Conservation (phyloP, 768 basidiomycete genomes). For the Boletus reticulatus region DNA sequence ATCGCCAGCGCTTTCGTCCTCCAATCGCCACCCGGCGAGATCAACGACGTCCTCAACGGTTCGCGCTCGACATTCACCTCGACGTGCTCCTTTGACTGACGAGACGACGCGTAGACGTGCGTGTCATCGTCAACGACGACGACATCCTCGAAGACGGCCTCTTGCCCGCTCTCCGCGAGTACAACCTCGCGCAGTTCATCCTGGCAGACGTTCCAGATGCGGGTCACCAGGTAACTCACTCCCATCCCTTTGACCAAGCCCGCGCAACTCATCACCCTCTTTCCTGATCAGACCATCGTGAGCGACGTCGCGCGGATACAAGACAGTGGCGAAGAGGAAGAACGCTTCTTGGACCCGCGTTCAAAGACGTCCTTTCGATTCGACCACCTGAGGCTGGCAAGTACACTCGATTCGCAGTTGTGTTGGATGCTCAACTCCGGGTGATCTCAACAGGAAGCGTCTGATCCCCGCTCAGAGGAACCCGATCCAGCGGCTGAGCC, state of each 20-base stretch:
- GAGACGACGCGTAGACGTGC: slow-evolving; percentile 61
- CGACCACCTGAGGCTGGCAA: slow-evolving; percentile 81
- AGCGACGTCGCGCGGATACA: slow-evolving; percentile 65
- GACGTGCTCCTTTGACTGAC: background rate
- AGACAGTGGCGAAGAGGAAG: slow-evolving; percentile 41
- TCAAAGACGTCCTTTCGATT: slow-evolving; percentile 77
- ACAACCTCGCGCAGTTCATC: slow-evolving; percentile 87
- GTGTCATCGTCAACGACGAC: slow-evolving; percentile 86
- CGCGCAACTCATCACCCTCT: background rate
- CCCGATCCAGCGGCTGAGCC: slow-evolving; percentile 63
- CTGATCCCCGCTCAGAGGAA: slow-evolving; percentile 52
- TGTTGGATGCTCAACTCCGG: background rate
- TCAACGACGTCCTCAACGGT: slow-evolving; percentile 96
- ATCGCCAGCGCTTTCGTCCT: slow-evolving; percentile 77
- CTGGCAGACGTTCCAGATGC: slow-evolving; percentile 80
- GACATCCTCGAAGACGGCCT: slow-evolving; percentile 76
- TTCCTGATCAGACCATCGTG: slow-evolving; percentile 44
- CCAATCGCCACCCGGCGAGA: slow-evolving; percentile 93
- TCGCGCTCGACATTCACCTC: slow-evolving; percentile 4
- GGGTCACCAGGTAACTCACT: slow-evolving; percentile 60
- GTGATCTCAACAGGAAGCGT: slow-evolving; percentile 58
- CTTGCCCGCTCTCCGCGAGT: slow-evolving; percentile 73
- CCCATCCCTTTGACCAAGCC: background rate
- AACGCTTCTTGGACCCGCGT: slow-evolving; percentile 82
- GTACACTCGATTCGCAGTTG: slow-evolving; percentile 26